Base-by-base conservation (phyloP, 202 grass and related monocot genomes). In the Bolboschoenoplectus hybrid region DNA sequence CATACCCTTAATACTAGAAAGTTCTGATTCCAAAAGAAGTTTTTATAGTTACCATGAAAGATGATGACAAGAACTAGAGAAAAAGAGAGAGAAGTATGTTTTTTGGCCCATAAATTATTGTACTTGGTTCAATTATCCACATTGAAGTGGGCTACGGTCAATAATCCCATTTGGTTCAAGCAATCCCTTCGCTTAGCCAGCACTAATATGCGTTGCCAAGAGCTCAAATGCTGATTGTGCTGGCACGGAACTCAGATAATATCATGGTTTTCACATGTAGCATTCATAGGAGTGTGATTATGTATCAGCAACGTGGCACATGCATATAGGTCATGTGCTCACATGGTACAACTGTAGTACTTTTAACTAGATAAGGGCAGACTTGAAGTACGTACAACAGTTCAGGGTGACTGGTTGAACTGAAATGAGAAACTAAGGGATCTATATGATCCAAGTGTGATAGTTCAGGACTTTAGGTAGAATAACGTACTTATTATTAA, bases 241-340 rank as follows among this genome's bases (percentile, higher is more conserved):
- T 74, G 71, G 35, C 44, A 12, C 52, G 71, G 71, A 75, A 50
- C 45, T 75, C 20, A 35, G 7, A 34, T 52, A 69, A 69, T 64
- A 17, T 43, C 69, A 32, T 49, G 17, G 40, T 3, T 73, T 73
- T 49, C 17, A 49, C n/a, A 47, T 73, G 69, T 16, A 49, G 44
- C 69, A 46, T 72, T 20, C 68, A 72, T 46, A 17, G 41, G 41
- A 46, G 66, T 20, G 68, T 47, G 16, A 72, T 43, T 69, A 69
- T 69, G 67, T 17, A 44, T 44, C 6, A 0, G 36, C 44, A 39
- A 69, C 1, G 0, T 44, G 67, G 67, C 39, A 69, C 39, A 19
- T 45, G 14, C 26, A 44, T 44, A n/a, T 70, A n/a, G 36, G 6
- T 17, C 7, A 35, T 3, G 17, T 38, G 26, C 34, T 35, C 9